Base-by-base conservation (phyloP, 2,329 filamentous ascomycete species). In the Cladophialophora chaetospira region DNA sequence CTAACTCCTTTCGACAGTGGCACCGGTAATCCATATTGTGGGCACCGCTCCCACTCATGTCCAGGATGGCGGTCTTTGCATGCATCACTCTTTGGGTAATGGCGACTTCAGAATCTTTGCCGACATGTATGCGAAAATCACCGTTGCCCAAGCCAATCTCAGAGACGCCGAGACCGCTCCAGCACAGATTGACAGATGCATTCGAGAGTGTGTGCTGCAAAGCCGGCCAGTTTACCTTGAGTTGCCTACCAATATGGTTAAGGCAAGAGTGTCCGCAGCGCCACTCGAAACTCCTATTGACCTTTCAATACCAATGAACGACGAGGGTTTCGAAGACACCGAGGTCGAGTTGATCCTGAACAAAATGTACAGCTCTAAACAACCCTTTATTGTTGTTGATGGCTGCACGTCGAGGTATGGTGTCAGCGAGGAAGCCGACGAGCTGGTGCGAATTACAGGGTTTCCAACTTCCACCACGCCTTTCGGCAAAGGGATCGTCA, bases 21-120 rank as follows among this genome's bases (percentile, higher is more conserved):
- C 80, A 4, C 73, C 75, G 29, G 77, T 83, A 5, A 82, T 89
- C 25, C 80, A 83, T 63, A 85, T 88, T 54, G 84, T 87, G 36
- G 80, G 80, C 21, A 62, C 64, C 4, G 62, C 60, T 6, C 57
- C 63, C 1, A 57, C 52, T 3, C 33, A 62, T 17, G 53, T 57
- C n/a, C 63, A 65, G 50, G 53, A 63, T n/a, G 35, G 31, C 9
- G 40, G 58, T 11, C 19, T 62, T 3, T 63, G 59, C 40, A 58
- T 71, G 42, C 70, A 72, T 55, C 70, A 72, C 55, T 70, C 70
- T 10, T 61, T 72, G 9, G 67, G 63, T 23, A 81, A 83, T 61
- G 79, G 79, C 9, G 77, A 83, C 28, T 83, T 78, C 53, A 68
- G 74, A 19, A 71, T 76, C 13, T 83, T 83, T 66, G 70, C 75